phyloP scores from a whole-genome alignment of 208 protist species.

The Crithidia bombi region DNA sequence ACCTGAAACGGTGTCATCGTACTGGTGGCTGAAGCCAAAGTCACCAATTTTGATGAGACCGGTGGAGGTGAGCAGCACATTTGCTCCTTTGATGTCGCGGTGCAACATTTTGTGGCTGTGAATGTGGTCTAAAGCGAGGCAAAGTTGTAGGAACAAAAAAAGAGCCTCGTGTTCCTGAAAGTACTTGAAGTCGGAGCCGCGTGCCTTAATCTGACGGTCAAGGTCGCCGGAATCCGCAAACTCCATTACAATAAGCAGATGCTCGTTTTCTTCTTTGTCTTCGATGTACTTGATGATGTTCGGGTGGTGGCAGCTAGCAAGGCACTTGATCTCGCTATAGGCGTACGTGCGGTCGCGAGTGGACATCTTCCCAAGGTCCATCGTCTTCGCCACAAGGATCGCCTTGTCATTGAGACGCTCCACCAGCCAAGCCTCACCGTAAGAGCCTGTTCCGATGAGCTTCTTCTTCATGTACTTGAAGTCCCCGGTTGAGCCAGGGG shows the following conservation, averaged over 20 bases:
- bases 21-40: slow-evolving; percentile 92
- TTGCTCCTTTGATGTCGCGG: slow-evolving; percentile 91
- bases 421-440: slow-evolving; percentile 87
- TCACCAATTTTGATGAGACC: slow-evolving; percentile 92
- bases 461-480: slow-evolving; percentile 85
- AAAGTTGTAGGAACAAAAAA: slow-evolving; percentile 89
- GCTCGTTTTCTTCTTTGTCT: slow-evolving; percentile 81
- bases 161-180: slow-evolving; percentile 89
- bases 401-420: slow-evolving; percentile 57
- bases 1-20: slow-evolving; percentile 89
- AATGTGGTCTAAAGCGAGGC: slow-evolving; percentile 87
- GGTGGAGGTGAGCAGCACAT: slow-evolving; percentile 86
- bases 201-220: slow-evolving; percentile 81
- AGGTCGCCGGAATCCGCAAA: slow-evolving; percentile 89
- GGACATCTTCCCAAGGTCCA: slow-evolving; percentile 88
- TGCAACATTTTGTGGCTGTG: slow-evolving; percentile 91
- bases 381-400: slow-evolving; percentile 86
- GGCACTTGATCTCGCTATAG: slow-evolving; percentile 88
- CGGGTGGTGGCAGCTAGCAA: slow-evolving; percentile 80
- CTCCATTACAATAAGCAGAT: slow-evolving; percentile 88
- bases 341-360: slow-evolving; percentile 79
- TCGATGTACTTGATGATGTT: slow-evolving; percentile 90
- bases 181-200: slow-evolving; percentile 54
- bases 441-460: slow-evolving; percentile 84
- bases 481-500: slow-evolving; percentile 35